Percentiles rank a stretch among this genome's conserved stretches.
These are phyloP conservation scores for Hippophae gyantsensis DNA, from an alignment of 306 rosid species.

Conservation along the genomic window DNA sequence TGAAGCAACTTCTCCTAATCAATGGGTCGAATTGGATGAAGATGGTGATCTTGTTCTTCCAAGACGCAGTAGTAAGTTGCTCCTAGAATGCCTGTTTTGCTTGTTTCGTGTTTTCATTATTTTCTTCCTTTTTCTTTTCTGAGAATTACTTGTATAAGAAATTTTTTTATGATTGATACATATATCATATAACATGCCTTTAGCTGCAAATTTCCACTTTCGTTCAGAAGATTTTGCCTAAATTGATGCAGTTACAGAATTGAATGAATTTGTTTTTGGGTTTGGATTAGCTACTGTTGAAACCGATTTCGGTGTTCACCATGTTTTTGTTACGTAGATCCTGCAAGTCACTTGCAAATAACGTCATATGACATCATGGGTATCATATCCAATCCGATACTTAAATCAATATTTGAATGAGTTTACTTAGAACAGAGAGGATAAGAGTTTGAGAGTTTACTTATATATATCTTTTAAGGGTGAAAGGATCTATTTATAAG, in stretches of 20 bases:
- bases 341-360: too few species aligned
- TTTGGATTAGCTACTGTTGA: too few species aligned
- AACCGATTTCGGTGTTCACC: too few species aligned
- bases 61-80: conserved; percentile 41
- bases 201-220: background rate
- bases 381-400: too few species aligned
- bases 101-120: background rate
- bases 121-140: background rate
- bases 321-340: too few species aligned
- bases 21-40: conserved; percentile 32
- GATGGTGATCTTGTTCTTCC: conserved; percentile 81
- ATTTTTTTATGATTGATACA: too few species aligned
- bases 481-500: too few species aligned
- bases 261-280: background rate
- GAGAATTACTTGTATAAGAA: background rate
- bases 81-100: background rate
- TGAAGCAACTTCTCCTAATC: conserved; percentile 17
- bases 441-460: too few species aligned
- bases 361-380: too few species aligned
- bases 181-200: background rate
- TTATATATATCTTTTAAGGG: too few species aligned
- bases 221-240: background rate
- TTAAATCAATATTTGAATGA: too few species aligned
- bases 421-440: too few species aligned
- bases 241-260: background rate